A percentile compares a stretch with the other conserved stretches of the same genome.
Evolutionary conservation across 2,329 filamentous ascomycete species (phyloP).

Genomic region (Pestalotiopsis sp.): DNA sequence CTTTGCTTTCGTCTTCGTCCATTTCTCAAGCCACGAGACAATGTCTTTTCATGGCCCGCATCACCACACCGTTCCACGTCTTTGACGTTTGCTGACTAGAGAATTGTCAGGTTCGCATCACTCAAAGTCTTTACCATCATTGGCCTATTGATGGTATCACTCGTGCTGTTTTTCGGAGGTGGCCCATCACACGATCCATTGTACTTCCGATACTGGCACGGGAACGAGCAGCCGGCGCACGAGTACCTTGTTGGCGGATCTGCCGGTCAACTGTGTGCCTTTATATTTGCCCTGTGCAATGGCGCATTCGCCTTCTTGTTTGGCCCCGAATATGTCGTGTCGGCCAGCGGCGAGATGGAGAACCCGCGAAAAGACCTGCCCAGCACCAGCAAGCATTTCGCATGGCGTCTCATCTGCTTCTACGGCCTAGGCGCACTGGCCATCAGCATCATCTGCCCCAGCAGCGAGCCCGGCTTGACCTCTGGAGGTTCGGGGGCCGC

Average conservation of each 20-base stretch:
- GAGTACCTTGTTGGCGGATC: conserved; percentile 20
- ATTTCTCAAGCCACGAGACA: neutral
- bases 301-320: conserved; percentile 25
- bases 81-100: neutral
- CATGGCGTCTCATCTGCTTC: conserved; percentile 38
- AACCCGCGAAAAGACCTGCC: conserved; percentile 12
- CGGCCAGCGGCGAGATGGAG: conserved; percentile 12
- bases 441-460: conserved; percentile 38
- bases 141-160: conserved; percentile 49
- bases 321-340: conserved; percentile 32
- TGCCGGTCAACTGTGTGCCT: conserved; percentile 27
- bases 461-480: conserved; percentile 34
- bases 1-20: neutral
- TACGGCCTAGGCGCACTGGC: conserved; percentile 39
- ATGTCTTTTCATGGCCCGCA: neutral
- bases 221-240: conserved; percentile 27
- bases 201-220: conserved; percentile 42
- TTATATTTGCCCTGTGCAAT: conserved; percentile 6
- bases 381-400: conserved; percentile 30
- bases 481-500: conserved; percentile 32
- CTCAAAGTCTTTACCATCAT: conserved; percentile 54
- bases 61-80: neutral
- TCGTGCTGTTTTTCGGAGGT: conserved; percentile 51
- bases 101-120: conserved; percentile 38
- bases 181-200: conserved; percentile 43